Evolutionary conservation across 1,139 yeast genomes (phyloP).

Genomic region (Scheffersomyces insectosa): DNA sequence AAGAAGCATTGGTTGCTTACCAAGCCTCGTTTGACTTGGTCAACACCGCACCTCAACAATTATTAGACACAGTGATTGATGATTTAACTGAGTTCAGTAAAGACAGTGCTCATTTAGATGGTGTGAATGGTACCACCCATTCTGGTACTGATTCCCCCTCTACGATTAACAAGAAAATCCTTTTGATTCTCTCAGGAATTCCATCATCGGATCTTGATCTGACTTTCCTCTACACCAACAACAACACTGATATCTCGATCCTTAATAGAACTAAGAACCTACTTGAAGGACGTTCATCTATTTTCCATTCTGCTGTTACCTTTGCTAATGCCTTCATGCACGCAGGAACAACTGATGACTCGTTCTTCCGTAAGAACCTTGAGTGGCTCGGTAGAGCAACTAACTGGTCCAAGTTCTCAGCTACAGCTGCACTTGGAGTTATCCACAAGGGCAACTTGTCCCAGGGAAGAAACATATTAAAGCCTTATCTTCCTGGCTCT

Average conservation of each 20-base stretch:
- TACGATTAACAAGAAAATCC: conserved; percentile 35
- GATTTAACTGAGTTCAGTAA: conserved; percentile 43
- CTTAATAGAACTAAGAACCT: conserved; percentile 78
- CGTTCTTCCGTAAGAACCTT: conserved; percentile 84
- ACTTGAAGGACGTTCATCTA: conserved; percentile 89
- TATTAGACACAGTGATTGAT: conserved; percentile 63
- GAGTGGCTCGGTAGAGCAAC: conserved; percentile 98
- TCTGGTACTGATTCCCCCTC: too few species aligned
- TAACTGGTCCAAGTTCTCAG: conserved; percentile 97
- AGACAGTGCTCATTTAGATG: conserved; percentile 21
- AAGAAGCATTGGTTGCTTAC: conserved; percentile 60
- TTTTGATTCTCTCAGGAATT: conserved; percentile 81
- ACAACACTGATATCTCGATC: conserved; percentile 82
- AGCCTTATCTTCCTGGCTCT: conserved; percentile 89
- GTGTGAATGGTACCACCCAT: conserved; percentile 23
- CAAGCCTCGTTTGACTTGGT: conserved; percentile 97
- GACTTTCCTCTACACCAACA: conserved; percentile 83
- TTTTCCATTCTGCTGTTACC: conserved; percentile 94
- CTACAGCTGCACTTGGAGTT: conserved; percentile 97
- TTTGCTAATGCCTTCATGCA: conserved; percentile 94
- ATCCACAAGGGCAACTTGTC: conserved; percentile 93
- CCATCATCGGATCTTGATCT: conserved; percentile 94
- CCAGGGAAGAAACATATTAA: conserved; percentile 83
- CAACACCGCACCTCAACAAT: conserved; percentile 88
- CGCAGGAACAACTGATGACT: conserved; percentile 95